phyloP scores from a whole-genome alignment of 1,139 yeast species.

The Scheffersomyces insectosa region DNA sequence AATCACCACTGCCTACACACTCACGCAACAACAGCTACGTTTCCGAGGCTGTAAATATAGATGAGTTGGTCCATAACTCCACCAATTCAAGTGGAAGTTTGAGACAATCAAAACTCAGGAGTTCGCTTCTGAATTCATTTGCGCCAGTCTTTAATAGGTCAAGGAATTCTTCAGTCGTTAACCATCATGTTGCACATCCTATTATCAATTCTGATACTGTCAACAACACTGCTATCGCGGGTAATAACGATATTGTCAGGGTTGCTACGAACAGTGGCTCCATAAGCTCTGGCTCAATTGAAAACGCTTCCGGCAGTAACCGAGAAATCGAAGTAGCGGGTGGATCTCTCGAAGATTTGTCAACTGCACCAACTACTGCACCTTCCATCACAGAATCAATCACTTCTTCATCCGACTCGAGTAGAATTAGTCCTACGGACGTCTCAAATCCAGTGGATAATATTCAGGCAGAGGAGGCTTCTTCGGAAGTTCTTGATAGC shows the following conservation, averaged over 20 bases:
- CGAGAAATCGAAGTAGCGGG: neutral
- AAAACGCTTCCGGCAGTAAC: neutral
- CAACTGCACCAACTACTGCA: conserved; percentile 4
- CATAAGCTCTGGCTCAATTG: conserved; percentile 4
- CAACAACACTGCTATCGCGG: neutral
- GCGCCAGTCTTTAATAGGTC: conserved; percentile 14
- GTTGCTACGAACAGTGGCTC: conserved; percentile 3
- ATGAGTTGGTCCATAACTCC: conserved; percentile 11
- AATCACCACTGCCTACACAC: conserved; percentile 4
- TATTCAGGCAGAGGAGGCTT: neutral
- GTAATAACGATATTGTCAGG: conserved; percentile 2
- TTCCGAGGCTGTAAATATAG: conserved; percentile 10
- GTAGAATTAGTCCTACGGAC: neutral
- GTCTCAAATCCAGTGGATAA: neutral
- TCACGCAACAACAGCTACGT: conserved; percentile 1
- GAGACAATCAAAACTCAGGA: conserved; percentile 19
- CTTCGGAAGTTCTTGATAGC: neutral
- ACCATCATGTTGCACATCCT: no score
- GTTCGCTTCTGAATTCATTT: conserved; percentile 27
- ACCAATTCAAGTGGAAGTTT: conserved; percentile 1
- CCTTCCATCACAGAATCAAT: neutral
- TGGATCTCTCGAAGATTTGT: conserved; percentile 2
- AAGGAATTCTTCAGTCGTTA: neutral
- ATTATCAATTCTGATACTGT: neutral
- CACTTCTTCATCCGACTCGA: neutral